These are phyloP conservation scores for Moesziomyces sp. DNA, from an alignment of 1,284 basidiomycete species.

Conservation along the genomic window DNA sequence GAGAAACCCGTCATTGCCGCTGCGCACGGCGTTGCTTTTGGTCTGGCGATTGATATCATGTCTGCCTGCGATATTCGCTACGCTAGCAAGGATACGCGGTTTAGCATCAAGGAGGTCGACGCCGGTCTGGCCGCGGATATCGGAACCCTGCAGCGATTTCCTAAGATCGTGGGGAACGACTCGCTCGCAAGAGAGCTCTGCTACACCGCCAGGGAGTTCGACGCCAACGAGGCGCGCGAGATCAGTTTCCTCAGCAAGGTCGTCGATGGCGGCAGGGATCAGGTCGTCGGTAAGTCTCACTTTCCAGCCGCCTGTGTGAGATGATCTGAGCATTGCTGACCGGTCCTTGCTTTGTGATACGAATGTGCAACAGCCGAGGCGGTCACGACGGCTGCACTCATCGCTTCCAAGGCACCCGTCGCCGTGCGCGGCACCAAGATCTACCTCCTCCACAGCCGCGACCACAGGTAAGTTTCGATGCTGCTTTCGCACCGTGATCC, in stretches of 20 bases:
- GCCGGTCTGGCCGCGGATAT: constrained; percentile 90
- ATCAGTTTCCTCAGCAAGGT: constrained; percentile 83
- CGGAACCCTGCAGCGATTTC: constrained; percentile 85
- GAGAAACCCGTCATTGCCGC: constrained; percentile 87
- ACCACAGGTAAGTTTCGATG: constrained; percentile 71
- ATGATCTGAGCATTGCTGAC: not conserved
- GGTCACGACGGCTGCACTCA: constrained; percentile 75
- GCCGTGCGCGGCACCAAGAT: constrained; percentile 85
- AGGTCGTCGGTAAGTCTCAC: constrained; percentile 66
- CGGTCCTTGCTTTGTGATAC: not conserved
- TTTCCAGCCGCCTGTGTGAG: too few relatives aligned
- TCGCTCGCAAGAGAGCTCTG: constrained; percentile 83
- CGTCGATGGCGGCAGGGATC: constrained; percentile 75
- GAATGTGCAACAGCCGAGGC: constrained; percentile 71
- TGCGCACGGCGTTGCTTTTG: constrained; percentile 79
- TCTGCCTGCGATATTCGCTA: constrained; percentile 84
- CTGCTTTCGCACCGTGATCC: too few relatives aligned
- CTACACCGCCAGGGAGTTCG: constrained; percentile 80
- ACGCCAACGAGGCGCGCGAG: constrained; percentile 76
- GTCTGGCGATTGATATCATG: constrained; percentile 80
- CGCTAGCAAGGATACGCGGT: constrained; percentile 74
- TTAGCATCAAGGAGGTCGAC: constrained; percentile 90
- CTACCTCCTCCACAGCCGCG: constrained; percentile 77
- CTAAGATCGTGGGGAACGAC: constrained; percentile 82
- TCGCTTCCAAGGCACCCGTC: constrained; percentile 83